phyloP scores from a whole-genome alignment of 2,329 filamentous ascomycete species.

The Orbilia brochopaga region DNA sequence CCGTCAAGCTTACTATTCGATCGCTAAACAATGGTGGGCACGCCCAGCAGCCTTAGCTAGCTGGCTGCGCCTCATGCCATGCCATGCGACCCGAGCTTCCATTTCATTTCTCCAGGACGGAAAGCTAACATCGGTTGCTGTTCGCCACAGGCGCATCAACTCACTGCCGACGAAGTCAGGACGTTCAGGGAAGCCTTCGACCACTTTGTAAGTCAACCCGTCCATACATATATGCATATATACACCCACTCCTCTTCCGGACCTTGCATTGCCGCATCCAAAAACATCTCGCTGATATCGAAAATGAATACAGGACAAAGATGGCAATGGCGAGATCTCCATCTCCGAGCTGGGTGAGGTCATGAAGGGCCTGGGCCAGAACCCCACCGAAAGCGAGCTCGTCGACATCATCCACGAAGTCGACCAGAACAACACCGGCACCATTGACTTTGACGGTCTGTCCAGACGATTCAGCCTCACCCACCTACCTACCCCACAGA shows the following conservation, averaged over 20 bases:
- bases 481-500: conserved; percentile 32
- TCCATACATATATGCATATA: no score
- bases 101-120: not conserved
- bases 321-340: conserved; percentile 65
- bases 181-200: conserved; percentile 56
- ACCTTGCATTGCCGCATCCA: no score
- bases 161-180: conserved; percentile 54
- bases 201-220: conserved; percentile 56
- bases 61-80: not conserved
- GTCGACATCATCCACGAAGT: conserved; percentile 73
- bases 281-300: no score
- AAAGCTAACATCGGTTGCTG: not conserved
- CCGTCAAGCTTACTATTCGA: not conserved
- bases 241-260: no score
- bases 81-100: not conserved
- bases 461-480: no score
- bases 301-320: conserved; percentile 54
- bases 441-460: conserved; percentile 71
- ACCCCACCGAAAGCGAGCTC: conserved; percentile 68
- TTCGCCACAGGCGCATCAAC: conserved; percentile 11
- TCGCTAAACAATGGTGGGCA: not conserved
- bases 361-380: conserved; percentile 69
- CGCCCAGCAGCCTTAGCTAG: not conserved
- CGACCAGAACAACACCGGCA: conserved; percentile 69
- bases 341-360: conserved; percentile 69